phyloP scores from a whole-genome alignment of 2,329 filamentous ascomycete genomes.

The Ophioceras dolichostomum region DNA sequence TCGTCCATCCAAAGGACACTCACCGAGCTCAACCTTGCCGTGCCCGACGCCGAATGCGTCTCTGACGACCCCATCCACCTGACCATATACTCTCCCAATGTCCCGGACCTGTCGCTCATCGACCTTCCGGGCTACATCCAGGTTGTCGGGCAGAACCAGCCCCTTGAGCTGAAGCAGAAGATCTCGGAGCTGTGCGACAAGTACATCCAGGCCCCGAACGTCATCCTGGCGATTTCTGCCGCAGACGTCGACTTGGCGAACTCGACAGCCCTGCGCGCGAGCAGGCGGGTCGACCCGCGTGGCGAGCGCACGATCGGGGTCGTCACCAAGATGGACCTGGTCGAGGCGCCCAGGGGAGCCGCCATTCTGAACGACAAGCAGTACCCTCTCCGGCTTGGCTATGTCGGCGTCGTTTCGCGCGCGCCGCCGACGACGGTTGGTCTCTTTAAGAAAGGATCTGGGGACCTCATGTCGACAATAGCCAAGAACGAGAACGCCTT shows the following conservation, averaged over 20 bases:
- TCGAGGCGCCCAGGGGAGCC: slow-evolving; percentile 69
- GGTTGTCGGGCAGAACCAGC: slow-evolving; percentile 83
- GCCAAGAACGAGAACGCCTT: slow-evolving; percentile 78
- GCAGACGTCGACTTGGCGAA: slow-evolving; percentile 96
- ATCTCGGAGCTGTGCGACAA: slow-evolving; percentile 95
- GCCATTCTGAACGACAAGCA: slow-evolving; percentile 77
- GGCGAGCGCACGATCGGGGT: slow-evolving; percentile 96
- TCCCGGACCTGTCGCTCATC: slow-evolving; percentile 90
- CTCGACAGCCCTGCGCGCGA: slow-evolving; percentile 82
- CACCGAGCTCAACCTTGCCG: slow-evolving; percentile 88
- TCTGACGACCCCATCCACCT: slow-evolving; percentile 95
- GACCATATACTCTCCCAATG: slow-evolving; percentile 87
- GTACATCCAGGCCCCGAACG: slow-evolving; percentile 92
- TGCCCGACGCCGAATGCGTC: slow-evolving; percentile 83
- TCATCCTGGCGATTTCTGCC: slow-evolving; percentile 93
- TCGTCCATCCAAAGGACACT: slow-evolving; percentile 82
- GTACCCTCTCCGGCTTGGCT: slow-evolving; percentile 88
- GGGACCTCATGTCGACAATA: slow-evolving; percentile 71
- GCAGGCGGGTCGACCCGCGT: slow-evolving; percentile 80
- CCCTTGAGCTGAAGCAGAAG: slow-evolving; percentile 83
- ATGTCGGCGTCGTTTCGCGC: slow-evolving; percentile 87
- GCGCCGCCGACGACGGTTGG: slow-evolving; percentile 56
- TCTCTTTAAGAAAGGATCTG: slow-evolving; percentile 72
- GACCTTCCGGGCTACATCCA: slow-evolving; percentile 97
- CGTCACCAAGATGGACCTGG: slow-evolving; percentile 98